Base-by-base conservation (phyloP, 129 eudicot genomes). In the Flaveria bidentis region DNA sequence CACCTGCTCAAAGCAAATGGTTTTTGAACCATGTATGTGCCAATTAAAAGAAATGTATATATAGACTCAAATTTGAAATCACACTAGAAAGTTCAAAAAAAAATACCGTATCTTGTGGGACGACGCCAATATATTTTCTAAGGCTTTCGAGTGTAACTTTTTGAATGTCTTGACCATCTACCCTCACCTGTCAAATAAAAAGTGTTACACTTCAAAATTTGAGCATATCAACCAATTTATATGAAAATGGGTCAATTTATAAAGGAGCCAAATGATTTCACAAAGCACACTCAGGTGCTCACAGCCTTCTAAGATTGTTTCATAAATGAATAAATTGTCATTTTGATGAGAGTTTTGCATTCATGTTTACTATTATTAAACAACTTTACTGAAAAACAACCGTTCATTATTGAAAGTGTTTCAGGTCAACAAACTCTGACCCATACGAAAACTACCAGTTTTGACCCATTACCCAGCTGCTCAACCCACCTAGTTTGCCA, bases 71-170 rank as follows among this genome's bases (percentile, higher is more conserved):
- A 75, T 44, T 69, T 51, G 2, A 47, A 42, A 26, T 16, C 63
- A 51, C 3, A 74, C 2, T 14, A 45, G 11, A 51, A 65, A 53
- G 33, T 5, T 12, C 7, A 44, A 15, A n/a, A 13, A 20, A 83
- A 84, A 85, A 87, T 83, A 91, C 98, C 14, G 98, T 94, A 78
- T 94, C 98, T 71, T 94, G 98, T 9, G 98, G 98, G 77, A 94
- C 98, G 57, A 94, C 97, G 41, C 98, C 98, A 55, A 91, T 88
- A 36, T 84, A 81, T 81, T 91, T 87, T 7, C 98, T 86, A 58
- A 94, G 96, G 81, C 96, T 91, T 75, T 85, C 96, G 22, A 91
- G 91, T 12, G 97, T 94, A 49, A 94, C 96, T 18, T 82, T 66
- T 5, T 87, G 84, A 74, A 88, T 77, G 82, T 91, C 93, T 84